A percentile compares a stretch with the other conserved stretches of the same genome.
Evolutionary conservation across 495 filamentous ascomycete species (phyloP).

Genomic region (Clohesyomyces aquaticus): DNA sequence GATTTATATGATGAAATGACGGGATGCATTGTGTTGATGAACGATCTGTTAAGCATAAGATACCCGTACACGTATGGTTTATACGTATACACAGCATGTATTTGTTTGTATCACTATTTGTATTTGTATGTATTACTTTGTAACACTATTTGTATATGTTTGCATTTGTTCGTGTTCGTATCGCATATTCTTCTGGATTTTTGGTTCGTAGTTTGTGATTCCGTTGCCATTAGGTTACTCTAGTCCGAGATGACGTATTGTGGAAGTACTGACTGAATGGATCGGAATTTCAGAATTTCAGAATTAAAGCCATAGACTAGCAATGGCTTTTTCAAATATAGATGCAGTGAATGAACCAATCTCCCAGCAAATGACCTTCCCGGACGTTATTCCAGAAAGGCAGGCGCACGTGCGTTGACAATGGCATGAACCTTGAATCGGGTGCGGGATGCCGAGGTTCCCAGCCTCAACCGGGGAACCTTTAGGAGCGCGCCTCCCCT

Average conservation of each 20-base stretch:
- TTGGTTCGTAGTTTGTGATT: too few species aligned
- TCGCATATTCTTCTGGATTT: too few species aligned
- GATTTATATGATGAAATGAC: background rate
- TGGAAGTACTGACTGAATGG: too few species aligned
- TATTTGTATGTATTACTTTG: background rate
- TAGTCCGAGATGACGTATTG: too few species aligned
- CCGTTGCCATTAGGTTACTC: too few species aligned
- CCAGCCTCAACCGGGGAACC: too few species aligned
- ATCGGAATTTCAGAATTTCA: too few species aligned
- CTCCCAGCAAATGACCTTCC: too few species aligned
- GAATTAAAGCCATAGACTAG: too few species aligned
- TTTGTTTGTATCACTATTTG: background rate
- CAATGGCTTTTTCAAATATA: too few species aligned
- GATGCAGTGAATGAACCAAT: too few species aligned
- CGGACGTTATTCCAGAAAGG: background rate
- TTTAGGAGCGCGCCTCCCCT: too few species aligned
- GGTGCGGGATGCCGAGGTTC: background rate
- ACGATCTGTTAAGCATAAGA: constrained; percentile 8
- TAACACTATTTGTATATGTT: constrained; percentile 1
- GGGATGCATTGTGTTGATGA: constrained; percentile 14
- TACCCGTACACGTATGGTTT: constrained; percentile 9
- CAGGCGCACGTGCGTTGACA: background rate
- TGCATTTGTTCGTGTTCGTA: constrained; percentile 2
- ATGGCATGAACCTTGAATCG: background rate
- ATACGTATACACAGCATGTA: constrained; percentile 7